Evolutionary conservation across 768 basidiomycete species (phyloP), one percentile per base, ranked within the genome.

Genomic region (Rhodotorula graminis): DNA sequence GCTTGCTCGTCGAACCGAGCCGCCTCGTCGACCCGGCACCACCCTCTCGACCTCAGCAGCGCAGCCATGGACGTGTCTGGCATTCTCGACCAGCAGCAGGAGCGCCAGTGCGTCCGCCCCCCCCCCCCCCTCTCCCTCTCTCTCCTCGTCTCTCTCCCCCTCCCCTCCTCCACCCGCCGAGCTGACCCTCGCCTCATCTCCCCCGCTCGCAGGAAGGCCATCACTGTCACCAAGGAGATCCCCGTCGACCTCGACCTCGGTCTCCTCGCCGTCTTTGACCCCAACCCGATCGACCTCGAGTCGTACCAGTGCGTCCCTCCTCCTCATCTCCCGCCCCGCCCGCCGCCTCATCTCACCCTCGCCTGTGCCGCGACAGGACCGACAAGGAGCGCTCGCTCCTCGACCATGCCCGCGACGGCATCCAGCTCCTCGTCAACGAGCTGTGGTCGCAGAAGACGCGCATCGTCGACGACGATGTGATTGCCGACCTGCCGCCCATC

Each of bases 191-290:
- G n/a, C 44, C 49, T 14, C n/a, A 10, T 46, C 49, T 29, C 55
- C 40, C 6, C 42, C 46, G 11, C 21, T n/a, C 46, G 7, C 76
- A 92, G 90, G 80, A 87, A 88, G 82, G 85, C 88, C 46, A 83
- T 86, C 50, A 81, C 83, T 47, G 88, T 91, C 67, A 88, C 91
- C 80, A 92, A 90, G 80, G 90, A 91, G 64, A 88, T 86, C 16
- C 87, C 90, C 18, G 75, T 73, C 37, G 75, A 76, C 60, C 55
- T 92, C 70, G 96, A 99, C 82, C 79, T 89, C 10, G 94, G 91
- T 9, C 85, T 90, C 55, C 84, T 99, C 29, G 86, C 90, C 10
- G 92, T 91, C 2, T 91, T 91, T 60, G 95, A 99, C 83, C 85
- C 85, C 31, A 94, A 92, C 80, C 87, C 90, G 21, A 87, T 93